Percentiles rank a stretch among this genome's conserved stretches.
Conservation (phyloP, 495 filamentous ascomycete species). For the Staphylotrichum tortipilum region DNA sequence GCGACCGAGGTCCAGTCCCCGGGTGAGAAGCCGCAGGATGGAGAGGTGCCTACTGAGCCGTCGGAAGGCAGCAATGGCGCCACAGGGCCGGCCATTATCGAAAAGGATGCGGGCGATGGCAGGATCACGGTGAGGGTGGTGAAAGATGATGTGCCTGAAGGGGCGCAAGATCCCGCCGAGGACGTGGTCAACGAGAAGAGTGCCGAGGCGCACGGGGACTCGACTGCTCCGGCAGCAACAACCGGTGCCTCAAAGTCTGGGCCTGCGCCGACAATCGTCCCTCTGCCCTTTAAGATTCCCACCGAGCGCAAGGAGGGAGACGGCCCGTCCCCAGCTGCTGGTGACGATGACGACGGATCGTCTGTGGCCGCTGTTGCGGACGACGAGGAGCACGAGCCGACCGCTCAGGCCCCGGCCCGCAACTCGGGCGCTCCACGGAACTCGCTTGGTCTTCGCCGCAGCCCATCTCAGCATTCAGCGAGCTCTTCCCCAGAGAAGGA, state of each 20-base stretch:
- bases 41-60: slow-evolving; percentile 19
- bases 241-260: slow-evolving; percentile 5
- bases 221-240: background rate
- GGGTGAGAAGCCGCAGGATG: slow-evolving; percentile 13
- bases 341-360: background rate
- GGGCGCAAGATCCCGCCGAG: slow-evolving; percentile 19
- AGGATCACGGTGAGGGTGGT: slow-evolving; percentile 33
- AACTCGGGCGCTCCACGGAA: too few relatives aligned
- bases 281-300: slow-evolving; percentile 54
- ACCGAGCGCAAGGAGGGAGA: slow-evolving; percentile 19
- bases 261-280: slow-evolving; percentile 33
- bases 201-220: background rate
- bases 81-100: slow-evolving; percentile 23
- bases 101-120: slow-evolving; percentile 22
- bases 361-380: slow-evolving; percentile 49
- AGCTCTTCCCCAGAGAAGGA: slow-evolving; percentile 9
- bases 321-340: background rate
- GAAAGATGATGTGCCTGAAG: slow-evolving; percentile 25
- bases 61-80: slow-evolving; percentile 22
- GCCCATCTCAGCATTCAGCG: slow-evolving; percentile 33
- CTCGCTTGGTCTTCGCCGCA: background rate
- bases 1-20: slow-evolving; percentile 10
- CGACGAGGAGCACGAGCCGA: slow-evolving; percentile 31
- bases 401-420: background rate
- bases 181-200: slow-evolving; percentile 21